These are phyloP conservation scores for Vitellaria paradoxa DNA, from an alignment of 179 eudicot species.

Conservation along the genomic window DNA sequence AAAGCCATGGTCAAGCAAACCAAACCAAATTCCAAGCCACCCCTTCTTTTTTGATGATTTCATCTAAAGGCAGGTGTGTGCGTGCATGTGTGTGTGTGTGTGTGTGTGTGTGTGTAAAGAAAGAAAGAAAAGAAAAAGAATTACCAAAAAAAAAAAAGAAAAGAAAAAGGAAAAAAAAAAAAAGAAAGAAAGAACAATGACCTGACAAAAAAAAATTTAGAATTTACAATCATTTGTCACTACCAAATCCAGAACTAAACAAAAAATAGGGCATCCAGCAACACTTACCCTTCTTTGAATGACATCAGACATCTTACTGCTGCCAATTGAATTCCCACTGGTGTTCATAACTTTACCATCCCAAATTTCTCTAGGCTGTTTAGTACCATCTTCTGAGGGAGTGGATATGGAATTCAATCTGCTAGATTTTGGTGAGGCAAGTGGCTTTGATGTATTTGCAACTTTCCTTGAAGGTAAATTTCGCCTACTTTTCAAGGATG, in stretches of 20 bases:
- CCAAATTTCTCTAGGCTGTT: constrained; percentile 50
- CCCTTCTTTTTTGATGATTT: too few species aligned
- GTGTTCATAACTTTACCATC: constrained; percentile 49
- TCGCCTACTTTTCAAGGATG: constrained; percentile 50
- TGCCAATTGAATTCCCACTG: constrained; percentile 41
- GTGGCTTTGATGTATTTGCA: constrained; percentile 51
- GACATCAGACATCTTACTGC: constrained; percentile 66
- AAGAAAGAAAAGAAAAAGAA: too few species aligned
- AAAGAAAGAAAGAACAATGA: too few species aligned
- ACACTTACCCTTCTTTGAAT: constrained; percentile 77
- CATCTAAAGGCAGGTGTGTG: too few species aligned
- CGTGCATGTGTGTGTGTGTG: too few species aligned
- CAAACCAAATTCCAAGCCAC: too few species aligned
- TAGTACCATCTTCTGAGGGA: constrained; percentile 48
- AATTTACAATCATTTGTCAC: background rate
- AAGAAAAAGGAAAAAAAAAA: background rate
- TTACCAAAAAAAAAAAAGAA: too few species aligned
- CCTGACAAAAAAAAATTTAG: background rate
- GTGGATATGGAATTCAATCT: constrained; percentile 40
- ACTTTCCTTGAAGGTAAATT: constrained; percentile 52
- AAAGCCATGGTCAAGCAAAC: too few species aligned
- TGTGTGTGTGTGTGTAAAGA: too few species aligned
- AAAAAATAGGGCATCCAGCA: background rate
- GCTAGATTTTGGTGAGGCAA: constrained; percentile 45
- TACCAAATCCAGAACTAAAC: background rate